phyloP scores from a whole-genome alignment of 257 asterid genomes.

The Petunia secreta region DNA sequence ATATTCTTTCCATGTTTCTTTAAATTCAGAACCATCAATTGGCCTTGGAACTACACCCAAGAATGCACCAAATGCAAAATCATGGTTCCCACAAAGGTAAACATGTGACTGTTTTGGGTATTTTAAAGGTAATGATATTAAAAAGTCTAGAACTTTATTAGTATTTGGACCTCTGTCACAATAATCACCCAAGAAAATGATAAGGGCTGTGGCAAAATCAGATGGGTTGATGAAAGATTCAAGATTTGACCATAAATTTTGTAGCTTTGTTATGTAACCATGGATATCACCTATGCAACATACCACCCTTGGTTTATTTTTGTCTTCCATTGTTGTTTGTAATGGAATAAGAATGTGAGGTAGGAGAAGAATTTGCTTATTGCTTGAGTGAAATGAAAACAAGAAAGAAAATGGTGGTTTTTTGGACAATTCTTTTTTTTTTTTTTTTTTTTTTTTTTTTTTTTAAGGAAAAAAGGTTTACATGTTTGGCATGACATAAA shows the following conservation, averaged over 20 bases:
- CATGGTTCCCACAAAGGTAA: constrained; percentile 91
- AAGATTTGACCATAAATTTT: constrained; percentile 77
- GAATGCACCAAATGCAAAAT: constrained; percentile 83
- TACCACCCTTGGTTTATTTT: constrained; percentile 49
- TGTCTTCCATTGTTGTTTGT: constrained; percentile 15
- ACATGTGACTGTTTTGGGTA: constrained; percentile 88
- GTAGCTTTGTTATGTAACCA: constrained; percentile 72
- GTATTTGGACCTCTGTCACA: constrained; percentile 89
- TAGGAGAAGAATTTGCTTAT: background rate
- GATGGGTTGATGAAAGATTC: constrained; percentile 54
- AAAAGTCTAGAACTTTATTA: constrained; percentile 63
- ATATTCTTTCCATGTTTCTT: constrained; percentile 87
- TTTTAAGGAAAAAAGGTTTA: too few relatives aligned
- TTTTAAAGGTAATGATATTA: constrained; percentile 65
- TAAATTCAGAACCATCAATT: constrained; percentile 67
- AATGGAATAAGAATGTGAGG: background rate
- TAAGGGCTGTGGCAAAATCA: constrained; percentile 67
- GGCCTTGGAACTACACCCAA: constrained; percentile 79
- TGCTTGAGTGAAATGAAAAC: background rate
- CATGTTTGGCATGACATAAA: too few relatives aligned
- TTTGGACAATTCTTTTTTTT: too few relatives aligned
- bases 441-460: too few relatives aligned
- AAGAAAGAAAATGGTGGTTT: too few relatives aligned
- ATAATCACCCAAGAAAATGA: constrained; percentile 91
- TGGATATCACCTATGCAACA: constrained; percentile 88